These are phyloP conservation scores for Alternaria sp. DNA, from an alignment of 2,329 filamentous ascomycete species.

Conservation along the genomic window DNA sequence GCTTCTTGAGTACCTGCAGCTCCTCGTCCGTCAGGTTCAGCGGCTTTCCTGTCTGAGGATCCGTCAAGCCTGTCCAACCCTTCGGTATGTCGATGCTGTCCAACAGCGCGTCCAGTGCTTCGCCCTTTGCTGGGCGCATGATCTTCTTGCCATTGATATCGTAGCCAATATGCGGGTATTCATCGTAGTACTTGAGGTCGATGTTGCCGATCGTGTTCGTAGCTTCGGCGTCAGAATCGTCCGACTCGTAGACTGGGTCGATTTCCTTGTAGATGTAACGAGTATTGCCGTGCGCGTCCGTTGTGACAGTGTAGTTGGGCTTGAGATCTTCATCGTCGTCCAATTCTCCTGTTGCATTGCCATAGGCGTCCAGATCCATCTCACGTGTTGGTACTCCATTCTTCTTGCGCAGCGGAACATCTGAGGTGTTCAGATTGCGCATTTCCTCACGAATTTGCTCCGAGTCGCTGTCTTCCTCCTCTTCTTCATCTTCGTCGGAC, in stretches of 20 bases:
- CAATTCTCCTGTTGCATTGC: slow-evolving; percentile 32
- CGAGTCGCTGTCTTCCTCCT: slow-evolving; percentile 50
- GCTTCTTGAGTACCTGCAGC: slow-evolving; percentile 83
- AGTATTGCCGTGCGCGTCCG: slow-evolving; percentile 88
- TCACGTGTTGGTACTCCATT: slow-evolving; percentile 26
- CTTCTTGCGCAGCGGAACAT: slow-evolving; percentile 29
- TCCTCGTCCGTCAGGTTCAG: slow-evolving; percentile 88
- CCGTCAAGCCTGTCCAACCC: slow-evolving; percentile 95
- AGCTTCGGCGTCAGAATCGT: slow-evolving; percentile 85
- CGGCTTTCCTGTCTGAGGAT: slow-evolving; percentile 92
- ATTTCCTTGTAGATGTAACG: slow-evolving; percentile 95
- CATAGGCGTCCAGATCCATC: slow-evolving; percentile 19
- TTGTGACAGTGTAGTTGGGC: slow-evolving; percentile 69
- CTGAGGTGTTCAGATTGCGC: slow-evolving; percentile 53
- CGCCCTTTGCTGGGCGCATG: slow-evolving; percentile 91
- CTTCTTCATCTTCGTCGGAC: slow-evolving; percentile 44
- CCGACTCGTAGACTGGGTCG: slow-evolving; percentile 93
- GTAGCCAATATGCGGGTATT: slow-evolving; percentile 97
- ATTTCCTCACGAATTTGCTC: slow-evolving; percentile 57
- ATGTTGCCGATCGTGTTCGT: slow-evolving; percentile 96
- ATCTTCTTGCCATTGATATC: slow-evolving; percentile 99
- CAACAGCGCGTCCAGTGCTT: slow-evolving; percentile 90
- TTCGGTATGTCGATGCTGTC: slow-evolving; percentile 97
- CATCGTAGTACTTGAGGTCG: slow-evolving; percentile 92
- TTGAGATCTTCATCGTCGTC: slow-evolving; percentile 46